Conservation (phyloP, 352 stramenopile genomes). For the Thraustochytrium sp. region DNA sequence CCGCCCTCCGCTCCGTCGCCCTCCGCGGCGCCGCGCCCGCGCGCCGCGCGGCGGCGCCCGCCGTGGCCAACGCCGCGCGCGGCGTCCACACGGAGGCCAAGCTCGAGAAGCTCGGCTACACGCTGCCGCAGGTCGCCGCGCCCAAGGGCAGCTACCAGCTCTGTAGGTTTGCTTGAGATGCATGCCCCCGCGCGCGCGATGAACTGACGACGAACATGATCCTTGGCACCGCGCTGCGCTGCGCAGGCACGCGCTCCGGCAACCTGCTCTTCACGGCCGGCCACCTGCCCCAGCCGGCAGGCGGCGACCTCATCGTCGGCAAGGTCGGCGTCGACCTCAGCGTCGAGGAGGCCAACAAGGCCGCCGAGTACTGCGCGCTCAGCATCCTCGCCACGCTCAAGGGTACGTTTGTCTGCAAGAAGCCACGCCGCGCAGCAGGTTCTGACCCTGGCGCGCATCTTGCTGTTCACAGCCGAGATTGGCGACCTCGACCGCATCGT, state of each 20-base stretch:
- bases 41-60: background rate
- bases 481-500: constrained; percentile 86
- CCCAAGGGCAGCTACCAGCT: constrained; percentile 82
- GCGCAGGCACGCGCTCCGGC: constrained; percentile 56
- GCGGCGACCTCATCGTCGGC: constrained; percentile 70
- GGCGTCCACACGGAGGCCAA: constrained; percentile 67
- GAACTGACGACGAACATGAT: constrained; percentile 21
- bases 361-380: constrained; percentile 74
- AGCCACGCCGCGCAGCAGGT: background rate
- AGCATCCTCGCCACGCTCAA: constrained; percentile 83
- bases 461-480: constrained; percentile 59
- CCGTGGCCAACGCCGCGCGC: constrained; percentile 49
- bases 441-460: constrained; percentile 16
- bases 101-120: constrained; percentile 73
- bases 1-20: background rate
- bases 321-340: constrained; percentile 79
- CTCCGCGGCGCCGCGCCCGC: background rate
- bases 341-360: constrained; percentile 79
- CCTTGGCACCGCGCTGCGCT: background rate
- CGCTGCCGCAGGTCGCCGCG: constrained; percentile 66
- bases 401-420: constrained; percentile 55
- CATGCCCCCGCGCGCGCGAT: background rate
- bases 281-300: constrained; percentile 66
- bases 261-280: constrained; percentile 75
- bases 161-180: constrained; percentile 23